These are phyloP conservation scores for Fraxinus nigra DNA, from an alignment of 305 asterid species.

Conservation along the genomic window DNA sequence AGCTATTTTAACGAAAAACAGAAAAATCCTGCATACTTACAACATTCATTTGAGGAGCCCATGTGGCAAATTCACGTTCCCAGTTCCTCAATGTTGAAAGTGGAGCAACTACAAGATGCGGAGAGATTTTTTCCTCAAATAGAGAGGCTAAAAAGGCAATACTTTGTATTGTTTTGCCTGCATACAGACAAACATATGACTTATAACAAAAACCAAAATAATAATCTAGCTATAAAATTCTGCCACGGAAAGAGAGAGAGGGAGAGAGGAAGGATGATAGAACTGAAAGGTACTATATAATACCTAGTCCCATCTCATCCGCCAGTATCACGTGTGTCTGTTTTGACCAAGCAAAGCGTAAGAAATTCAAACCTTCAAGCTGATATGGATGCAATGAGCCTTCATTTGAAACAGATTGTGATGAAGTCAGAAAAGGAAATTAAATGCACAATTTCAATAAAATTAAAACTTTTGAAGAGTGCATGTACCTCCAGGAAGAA, in stretches of 20 bases:
- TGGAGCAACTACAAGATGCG: slow-evolving; percentile 96
- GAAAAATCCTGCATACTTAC: slow-evolving; percentile 49
- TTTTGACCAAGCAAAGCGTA: slow-evolving; percentile 92
- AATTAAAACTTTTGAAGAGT: neutral
- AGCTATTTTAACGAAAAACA: slow-evolving; percentile 18
- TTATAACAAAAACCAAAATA: slow-evolving; percentile 15
- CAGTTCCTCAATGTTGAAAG: slow-evolving; percentile 96
- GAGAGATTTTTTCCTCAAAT: slow-evolving; percentile 65
- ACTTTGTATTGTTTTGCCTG: slow-evolving; percentile 98
- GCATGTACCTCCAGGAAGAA: slow-evolving; percentile 78
- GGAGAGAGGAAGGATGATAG: neutral
- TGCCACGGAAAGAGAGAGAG: neutral
- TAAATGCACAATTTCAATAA: neutral
- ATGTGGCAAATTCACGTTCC: slow-evolving; percentile 97
- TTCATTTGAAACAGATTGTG: slow-evolving; percentile 31
- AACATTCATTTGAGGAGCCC: slow-evolving; percentile 99
- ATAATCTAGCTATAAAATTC: slow-evolving; percentile 17
- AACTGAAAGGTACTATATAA: slow-evolving; percentile 20
- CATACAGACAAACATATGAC: slow-evolving; percentile 25
- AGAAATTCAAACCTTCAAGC: slow-evolving; percentile 96
- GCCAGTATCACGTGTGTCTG: slow-evolving; percentile 97
- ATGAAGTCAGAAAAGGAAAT: neutral
- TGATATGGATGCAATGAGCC: slow-evolving; percentile 96
- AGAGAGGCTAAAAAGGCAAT: slow-evolving; percentile 94
- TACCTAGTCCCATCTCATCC: slow-evolving; percentile 99